A percentile compares a stretch with the other conserved stretches of the same genome.
phyloP scores from a whole-genome alignment of 768 basidiomycete species.

The Lactarius hatsudake region DNA sequence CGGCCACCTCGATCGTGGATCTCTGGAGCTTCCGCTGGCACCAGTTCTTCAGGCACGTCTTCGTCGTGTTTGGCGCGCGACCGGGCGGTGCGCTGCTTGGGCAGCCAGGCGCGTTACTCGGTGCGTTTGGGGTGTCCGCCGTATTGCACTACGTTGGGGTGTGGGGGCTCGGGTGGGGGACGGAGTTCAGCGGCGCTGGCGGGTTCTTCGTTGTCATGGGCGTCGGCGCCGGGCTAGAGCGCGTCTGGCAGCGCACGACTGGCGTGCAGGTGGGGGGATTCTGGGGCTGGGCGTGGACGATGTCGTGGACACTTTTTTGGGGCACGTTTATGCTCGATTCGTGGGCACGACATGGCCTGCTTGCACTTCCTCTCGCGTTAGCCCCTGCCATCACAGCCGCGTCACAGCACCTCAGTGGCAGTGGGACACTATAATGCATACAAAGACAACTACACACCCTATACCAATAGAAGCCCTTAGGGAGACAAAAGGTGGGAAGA shows the following conservation, averaged over 20 bases:
- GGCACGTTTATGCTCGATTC: conserved; percentile 28
- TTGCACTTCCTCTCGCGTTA: neutral
- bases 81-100: conserved; percentile 44
- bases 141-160: conserved; percentile 57
- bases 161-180: conserved; percentile 58
- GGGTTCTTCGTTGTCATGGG: conserved; percentile 62
- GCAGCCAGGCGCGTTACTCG: conserved; percentile 50
- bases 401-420: no score
- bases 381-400: no score
- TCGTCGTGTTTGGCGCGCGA: conserved; percentile 34
- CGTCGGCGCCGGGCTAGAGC: conserved; percentile 50
- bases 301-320: conserved; percentile 47
- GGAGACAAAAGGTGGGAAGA: no score
- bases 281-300: conserved; percentile 54
- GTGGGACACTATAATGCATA: no score
- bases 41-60: conserved; percentile 35
- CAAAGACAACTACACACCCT: no score
- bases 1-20: conserved; percentile 37
- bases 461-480: neutral
- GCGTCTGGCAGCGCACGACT: conserved; percentile 42
- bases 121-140: conserved; percentile 58
- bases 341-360: conserved; percentile 22
- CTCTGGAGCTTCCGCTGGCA: conserved; percentile 45
- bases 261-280: conserved; percentile 48
- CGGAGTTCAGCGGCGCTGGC: conserved; percentile 42